Base-by-base conservation (phyloP, 441 rosid species). In the Bocquillonia castaneifolia region DNA sequence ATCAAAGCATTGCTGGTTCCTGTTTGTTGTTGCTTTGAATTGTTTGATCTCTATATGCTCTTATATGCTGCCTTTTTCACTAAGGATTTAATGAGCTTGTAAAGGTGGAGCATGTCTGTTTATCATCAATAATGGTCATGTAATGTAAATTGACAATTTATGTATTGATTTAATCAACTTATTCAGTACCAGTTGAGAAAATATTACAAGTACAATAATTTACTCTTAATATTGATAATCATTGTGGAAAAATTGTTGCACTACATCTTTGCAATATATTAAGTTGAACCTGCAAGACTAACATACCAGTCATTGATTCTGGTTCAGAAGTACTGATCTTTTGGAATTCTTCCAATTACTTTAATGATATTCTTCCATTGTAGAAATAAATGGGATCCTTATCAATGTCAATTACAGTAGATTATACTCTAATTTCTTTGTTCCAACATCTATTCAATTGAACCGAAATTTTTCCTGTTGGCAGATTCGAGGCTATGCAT, bases 401-500 rank as follows among this genome's bases (percentile, higher is more conserved):
- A 36, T 20, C 36, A 1, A 31, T 18, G 31, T 54, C 56, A 54
- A 34, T 40, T 17, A 26, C 17, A 53, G 47, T 55, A 53, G 10
- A 69, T 61, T 51, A 20, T 39, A 28, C 61, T 62, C 29, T 45
- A 3, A 17, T 34, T 68, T 42, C 48, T 17, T 54, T 55, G 23
- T 55, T 40, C 28, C 39, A 12, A 40, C 5, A 54, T 17, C 34
- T 34, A 45, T 28, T 28, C 23, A 42, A 26, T 17, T 28, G 28
- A 40, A 25, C 22, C 6, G 7, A 10, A 14, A 18, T 25, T 65
- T 29, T 42, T 22, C 47, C 57, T 75, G 17, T 61, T 78, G 72
- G 67, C 77, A 82, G 88, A 82, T 84, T 54, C 79, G 85, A 67
- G 86, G 83, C 51, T 77, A 75, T 48, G 83, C 86, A 48, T 84